Conservation (phyloP, 257 asterid genomes). For the Solanum piurae region DNA sequence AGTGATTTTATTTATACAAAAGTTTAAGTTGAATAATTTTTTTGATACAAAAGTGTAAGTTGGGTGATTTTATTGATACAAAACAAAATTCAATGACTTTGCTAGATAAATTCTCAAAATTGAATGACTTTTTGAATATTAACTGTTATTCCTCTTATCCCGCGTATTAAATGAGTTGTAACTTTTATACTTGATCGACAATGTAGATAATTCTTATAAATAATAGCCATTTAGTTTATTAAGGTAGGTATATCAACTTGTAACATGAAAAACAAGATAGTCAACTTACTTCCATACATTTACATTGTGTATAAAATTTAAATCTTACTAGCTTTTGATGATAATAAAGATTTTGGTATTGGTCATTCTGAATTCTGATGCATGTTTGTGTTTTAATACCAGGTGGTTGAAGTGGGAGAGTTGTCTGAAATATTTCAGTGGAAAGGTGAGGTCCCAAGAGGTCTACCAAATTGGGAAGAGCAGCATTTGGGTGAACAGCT, state of each 20-base stretch:
- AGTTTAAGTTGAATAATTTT: too few species aligned
- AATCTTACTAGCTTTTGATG: neutral
- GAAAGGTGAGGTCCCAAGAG: constrained; percentile 64
- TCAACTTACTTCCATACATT: neutral
- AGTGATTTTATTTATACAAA: too few species aligned
- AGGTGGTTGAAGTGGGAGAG: constrained; percentile 70
- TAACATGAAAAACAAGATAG: neutral
- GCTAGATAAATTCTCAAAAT: too few species aligned
- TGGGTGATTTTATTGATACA: too few species aligned
- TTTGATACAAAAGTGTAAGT: too few species aligned
- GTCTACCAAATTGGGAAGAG: constrained; percentile 46
- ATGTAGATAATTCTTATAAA: neutral
- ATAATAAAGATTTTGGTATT: neutral
- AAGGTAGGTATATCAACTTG: neutral
- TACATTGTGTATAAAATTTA: neutral
- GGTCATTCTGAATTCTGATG: neutral
- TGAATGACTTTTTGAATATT: too few species aligned
- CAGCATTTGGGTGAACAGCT: constrained; percentile 54
- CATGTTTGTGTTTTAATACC: neutral
- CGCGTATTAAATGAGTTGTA: neutral
- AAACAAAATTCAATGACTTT: too few species aligned
- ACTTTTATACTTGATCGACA: neutral
- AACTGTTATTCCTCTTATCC: neutral
- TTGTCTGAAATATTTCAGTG: constrained; percentile 58
- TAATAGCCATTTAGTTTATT: neutral